Percentiles rank a stretch among this genome's conserved stretches.
Evolutionary conservation across 148 eudicot species (phyloP).

Genomic region (Chenopodium quinoa): DNA sequence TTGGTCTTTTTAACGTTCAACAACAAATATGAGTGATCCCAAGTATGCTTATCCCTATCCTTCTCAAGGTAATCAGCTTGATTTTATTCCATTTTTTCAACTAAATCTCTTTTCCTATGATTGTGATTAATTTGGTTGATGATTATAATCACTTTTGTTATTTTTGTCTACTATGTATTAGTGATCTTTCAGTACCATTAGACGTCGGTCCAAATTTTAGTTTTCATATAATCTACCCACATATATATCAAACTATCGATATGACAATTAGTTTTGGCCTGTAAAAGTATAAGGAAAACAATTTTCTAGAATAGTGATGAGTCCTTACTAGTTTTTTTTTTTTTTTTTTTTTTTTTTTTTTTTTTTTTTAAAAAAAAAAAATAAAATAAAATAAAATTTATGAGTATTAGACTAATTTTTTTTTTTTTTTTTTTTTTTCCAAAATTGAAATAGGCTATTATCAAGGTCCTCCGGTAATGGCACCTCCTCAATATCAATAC

Average conservation of each 20-base stretch:
- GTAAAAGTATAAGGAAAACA: too few species aligned
- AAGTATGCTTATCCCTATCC: constrained; percentile 39
- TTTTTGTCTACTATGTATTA: too few species aligned
- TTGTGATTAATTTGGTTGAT: not conserved
- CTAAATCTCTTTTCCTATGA: not conserved
- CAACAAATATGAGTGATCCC: constrained; percentile 31
- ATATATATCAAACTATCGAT: too few species aligned
- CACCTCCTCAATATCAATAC: constrained; percentile 48
- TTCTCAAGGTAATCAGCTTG: constrained; percentile 24
- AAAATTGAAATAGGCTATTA: constrained; percentile 33
- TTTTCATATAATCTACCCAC: too few species aligned
- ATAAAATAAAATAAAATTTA: too few species aligned
- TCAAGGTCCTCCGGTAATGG: constrained; percentile 57
- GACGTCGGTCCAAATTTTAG: too few species aligned
- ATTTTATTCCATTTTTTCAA: not conserved
- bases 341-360: not conserved
- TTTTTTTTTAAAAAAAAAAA: not conserved
- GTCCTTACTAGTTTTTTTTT: not conserved
- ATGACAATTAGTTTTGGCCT: too few species aligned
- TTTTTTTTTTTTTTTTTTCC: not conserved
- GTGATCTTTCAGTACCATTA: too few species aligned
- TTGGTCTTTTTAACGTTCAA: not conserved
- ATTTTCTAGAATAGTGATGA: too few species aligned
- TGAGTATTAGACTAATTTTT: not conserved
- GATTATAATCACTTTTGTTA: too few species aligned